Base-by-base conservation (phyloP, 192 early-diverging fungal genomes). In the Linnemannia hyalina region DNA sequence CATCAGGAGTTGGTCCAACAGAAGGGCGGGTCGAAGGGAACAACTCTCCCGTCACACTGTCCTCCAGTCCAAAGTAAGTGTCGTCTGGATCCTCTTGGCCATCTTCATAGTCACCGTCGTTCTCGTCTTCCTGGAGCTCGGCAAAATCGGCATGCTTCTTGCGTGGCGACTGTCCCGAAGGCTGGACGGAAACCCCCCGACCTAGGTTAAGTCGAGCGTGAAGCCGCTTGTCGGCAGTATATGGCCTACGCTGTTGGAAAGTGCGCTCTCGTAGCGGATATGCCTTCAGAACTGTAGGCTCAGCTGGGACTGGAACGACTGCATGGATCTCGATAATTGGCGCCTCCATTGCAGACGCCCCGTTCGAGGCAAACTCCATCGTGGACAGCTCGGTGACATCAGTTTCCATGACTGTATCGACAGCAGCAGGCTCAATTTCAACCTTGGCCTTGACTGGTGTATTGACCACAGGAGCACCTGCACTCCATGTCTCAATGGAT, bases 51-150 rank as follows among this genome's bases (percentile, higher is more conserved):
- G n/a, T 26, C 55, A 57, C n/a, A n/a, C 55, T 57, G 23, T 57
- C 60, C 9, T 63, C 60, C 9, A 1, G 60, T 13, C 60, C 60
- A 63, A 32, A 63, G 26, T 63, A 29, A 63, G 6, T 13, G 11
- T 63, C 60, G 10, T 0, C 60, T 63, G 10, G 60, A 26, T 63
- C 26, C 26, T 63, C 60, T 32, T 74, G 52, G n/a, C n/a, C 73
- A 22, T 74, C 73, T n/a, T 57, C 73, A 74, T 74, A 74, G 29
- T 74, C 73, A n/a, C 10, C 16, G 15, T 74, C 73, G 13, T 57
- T n/a, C 7, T 41, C 40, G 44, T 74, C 73, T 0, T 74, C 73
- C 46, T 74, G 46, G 13, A 32, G 42, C 6, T 73, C 44, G 13
- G 71, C 20, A 11, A 26, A 73, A 44, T 47, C 71, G 71, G 8